Base-by-base conservation (phyloP, 2,329 filamentous ascomycete genomes). In the Colletotrichum endophyticum region DNA sequence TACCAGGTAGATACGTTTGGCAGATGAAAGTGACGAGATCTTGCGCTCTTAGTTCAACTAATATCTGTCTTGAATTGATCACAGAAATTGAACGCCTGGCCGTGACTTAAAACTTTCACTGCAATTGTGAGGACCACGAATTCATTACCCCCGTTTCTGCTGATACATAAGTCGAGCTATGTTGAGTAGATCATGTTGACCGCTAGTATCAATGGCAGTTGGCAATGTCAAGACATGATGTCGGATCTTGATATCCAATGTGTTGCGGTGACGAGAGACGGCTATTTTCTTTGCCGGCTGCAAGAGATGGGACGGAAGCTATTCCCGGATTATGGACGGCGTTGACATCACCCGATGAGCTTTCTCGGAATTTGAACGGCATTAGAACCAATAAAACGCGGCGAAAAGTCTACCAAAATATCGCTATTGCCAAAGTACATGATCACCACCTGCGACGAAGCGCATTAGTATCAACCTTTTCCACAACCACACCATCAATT, bases 161-260 rank as follows among this genome's bases (percentile, higher is more conserved):
- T n/a, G 2, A 1, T n/a, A 12, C 19, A 44, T 44, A 1, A n/a
- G 19, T 12, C 6, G 39, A 44, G 19, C 19, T n/a, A 44, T 7
- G 9, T n/a, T 44, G 19, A n/a, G 5, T 44, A 44, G 3, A n/a
- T n/a, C 19, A 2, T 12, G 0, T n/a, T n/a, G 2, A 0, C 19
- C 19, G 39, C 0, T 12, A n/a, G 39, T n/a, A n/a, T n/a, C 1
- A 44, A 44, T 6, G 39, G 9, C 39, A 44, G 39, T n/a, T 6
- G 1, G 39, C 19, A 2, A 1, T 44, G 3, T 44, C 39, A 44
- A 44, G 9, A 44, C 1, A 44, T n/a, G 39, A n/a, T 44, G 19
- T 12, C 39, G 0, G 39, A 44, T 44, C 19, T 44, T 7, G 12
- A 12, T 13, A 12, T 34, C 12, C 8, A 44, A n/a, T 44, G 19